These are phyloP conservation scores for Fusarium sp. DNA, from an alignment of 2,329 filamentous ascomycete species.

Conservation along the genomic window DNA sequence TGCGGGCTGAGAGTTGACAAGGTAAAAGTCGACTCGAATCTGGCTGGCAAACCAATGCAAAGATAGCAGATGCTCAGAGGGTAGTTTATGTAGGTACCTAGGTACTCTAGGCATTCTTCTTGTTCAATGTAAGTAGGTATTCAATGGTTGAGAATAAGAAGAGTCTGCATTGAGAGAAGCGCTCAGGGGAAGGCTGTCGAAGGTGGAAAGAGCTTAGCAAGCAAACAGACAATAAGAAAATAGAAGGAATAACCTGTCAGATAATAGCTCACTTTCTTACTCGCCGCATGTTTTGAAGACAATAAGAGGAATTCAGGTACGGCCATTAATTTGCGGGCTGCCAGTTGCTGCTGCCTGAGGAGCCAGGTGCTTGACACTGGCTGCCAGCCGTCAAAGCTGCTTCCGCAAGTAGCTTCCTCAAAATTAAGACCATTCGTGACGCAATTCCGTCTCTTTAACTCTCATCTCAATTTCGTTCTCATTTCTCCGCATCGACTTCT, in stretches of 20 bases:
- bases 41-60: background rate
- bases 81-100: background rate
- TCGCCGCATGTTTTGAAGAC: too few species aligned
- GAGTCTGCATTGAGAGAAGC: background rate
- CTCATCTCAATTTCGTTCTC: slow-evolving; percentile 9
- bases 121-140: background rate
- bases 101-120: background rate
- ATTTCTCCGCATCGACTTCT: slow-evolving; percentile 4
- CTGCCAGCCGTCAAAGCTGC: slow-evolving; percentile 21
- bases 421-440: slow-evolving; percentile 7
- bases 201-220: background rate
- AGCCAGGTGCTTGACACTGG: slow-evolving; percentile 30
- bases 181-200: background rate
- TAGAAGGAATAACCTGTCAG: background rate
- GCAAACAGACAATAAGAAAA: background rate
- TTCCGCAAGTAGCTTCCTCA: background rate
- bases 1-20: background rate
- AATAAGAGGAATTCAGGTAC: background rate
- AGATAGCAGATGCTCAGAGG: background rate
- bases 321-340: background rate
- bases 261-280: background rate
- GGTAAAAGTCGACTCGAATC: background rate
- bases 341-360: slow-evolving; percentile 26
- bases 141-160: background rate
- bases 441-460: slow-evolving; percentile 4